These are phyloP conservation scores for Pythium coloratum DNA, from an alignment of 352 stramenopile species.

Conservation along the genomic window DNA sequence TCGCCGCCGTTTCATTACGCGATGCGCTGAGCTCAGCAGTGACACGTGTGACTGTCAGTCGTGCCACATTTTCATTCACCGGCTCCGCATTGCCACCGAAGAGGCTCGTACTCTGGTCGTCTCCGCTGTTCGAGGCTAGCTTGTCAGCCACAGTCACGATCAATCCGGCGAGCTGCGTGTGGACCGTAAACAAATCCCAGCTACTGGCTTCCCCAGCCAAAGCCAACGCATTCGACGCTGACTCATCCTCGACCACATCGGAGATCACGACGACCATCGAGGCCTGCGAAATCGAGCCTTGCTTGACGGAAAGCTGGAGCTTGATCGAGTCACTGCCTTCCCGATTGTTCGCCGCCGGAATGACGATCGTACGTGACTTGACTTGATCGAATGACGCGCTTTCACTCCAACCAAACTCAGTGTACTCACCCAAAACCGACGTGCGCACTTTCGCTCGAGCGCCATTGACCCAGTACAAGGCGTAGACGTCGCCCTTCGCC, in stretches of 20 bases:
- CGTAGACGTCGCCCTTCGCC: conserved; percentile 66
- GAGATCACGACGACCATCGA: conserved; percentile 68
- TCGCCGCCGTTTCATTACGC: conserved; percentile 42
- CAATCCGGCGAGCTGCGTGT: conserved; percentile 69
- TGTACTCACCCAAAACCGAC: conserved; percentile 48
- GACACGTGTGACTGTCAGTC: conserved; percentile 69
- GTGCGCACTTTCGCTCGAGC: conserved; percentile 48
- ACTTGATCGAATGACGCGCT: conserved; percentile 53
- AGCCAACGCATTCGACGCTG: conserved; percentile 21
- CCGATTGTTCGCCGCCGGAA: conserved; percentile 42
- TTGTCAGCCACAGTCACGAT: conserved; percentile 74
- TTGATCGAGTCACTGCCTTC: conserved; percentile 23
- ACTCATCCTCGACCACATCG: neutral
- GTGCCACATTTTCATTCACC: conserved; percentile 51
- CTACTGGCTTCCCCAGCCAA: conserved; percentile 22
- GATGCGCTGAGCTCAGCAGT: conserved; percentile 51
- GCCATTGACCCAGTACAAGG: conserved; percentile 74
- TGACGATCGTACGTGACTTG: conserved; percentile 44
- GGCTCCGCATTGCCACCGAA: conserved; percentile 21
- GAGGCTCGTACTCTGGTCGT: conserved; percentile 22
- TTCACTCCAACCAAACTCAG: conserved; percentile 67
- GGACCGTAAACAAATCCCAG: conserved; percentile 67
- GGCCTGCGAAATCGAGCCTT: conserved; percentile 69
- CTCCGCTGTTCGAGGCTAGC: conserved; percentile 21
- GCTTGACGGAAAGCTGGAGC: conserved; percentile 67